Evolutionary conservation across 345 rosid genomes (phyloP), one percentile per base, ranked within the genome.

Genomic region (Populus davidiana): DNA sequence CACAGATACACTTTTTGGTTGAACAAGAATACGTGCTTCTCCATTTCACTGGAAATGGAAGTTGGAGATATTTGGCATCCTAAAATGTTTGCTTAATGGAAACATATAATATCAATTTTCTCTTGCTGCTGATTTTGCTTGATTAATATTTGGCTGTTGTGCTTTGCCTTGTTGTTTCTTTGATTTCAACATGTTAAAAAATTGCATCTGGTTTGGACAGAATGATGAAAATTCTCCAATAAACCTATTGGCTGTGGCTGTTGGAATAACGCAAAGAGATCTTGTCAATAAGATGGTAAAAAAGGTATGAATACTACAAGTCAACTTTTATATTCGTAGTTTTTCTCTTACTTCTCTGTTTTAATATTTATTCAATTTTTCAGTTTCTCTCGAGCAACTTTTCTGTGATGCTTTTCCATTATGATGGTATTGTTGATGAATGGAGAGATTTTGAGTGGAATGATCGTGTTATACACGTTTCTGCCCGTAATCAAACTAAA

Each of bases 351-450:
- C 36, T 52, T 27, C 31, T 56, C n/a, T 75, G 52, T 68, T 74
- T 18, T 54, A 35, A 23, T 36, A 71, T n/a, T 50, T 23, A 33
- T 35, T 44, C 23, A 27, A 69, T 68, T 25, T 61, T 87, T 81
- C 92, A 95, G 99, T 95, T 95, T 81, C 81, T 84, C 61, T 73
- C 86, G 52, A 84, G 86, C 77, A 86, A 88, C 63, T 93, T 93
- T 29, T 86, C 73, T 1, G 85, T 93, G 47, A 92, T 95, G 93
- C 92, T 95, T 80, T 95, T 95, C 86, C 99, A 95, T 80, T 95
- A 95, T 29, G 99, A 95, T 76, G 98, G 96, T 69, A 39, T 78
- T 23, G 89, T 90, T n/a, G 94, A 95, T 41, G 91, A 85, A 2
- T 95, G 99, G 99, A 92, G 83, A 74, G 80, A 81, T 8, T 89